Evolutionary conservation across 2,329 filamentous ascomycete genomes (phyloP).

Genomic region (Fusarium stilboides): DNA sequence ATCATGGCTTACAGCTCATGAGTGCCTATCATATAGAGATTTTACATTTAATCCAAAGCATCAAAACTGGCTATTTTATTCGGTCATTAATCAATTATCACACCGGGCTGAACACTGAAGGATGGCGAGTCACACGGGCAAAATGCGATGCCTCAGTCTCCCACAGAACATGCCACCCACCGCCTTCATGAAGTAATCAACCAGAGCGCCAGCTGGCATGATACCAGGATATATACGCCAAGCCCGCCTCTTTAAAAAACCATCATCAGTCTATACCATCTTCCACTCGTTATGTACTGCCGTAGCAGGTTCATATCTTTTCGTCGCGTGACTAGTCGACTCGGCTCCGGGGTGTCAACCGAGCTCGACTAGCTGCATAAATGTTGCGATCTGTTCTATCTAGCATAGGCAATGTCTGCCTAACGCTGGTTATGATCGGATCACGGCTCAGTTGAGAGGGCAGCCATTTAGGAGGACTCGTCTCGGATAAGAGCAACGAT

Average conservation of each 20-base stretch:
- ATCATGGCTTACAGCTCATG: constrained; percentile 12
- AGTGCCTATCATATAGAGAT: constrained; percentile 3
- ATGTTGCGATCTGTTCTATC: constrained; percentile 29
- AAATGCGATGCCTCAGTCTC: constrained; percentile 42
- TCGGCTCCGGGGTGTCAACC: constrained; percentile 37
- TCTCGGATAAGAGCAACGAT: constrained; percentile 97
- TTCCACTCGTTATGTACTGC: constrained; percentile 50
- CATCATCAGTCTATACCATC: constrained; percentile 48
- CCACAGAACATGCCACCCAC: constrained; percentile 41
- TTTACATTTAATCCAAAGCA: neutral
- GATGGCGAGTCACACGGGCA: constrained; percentile 33
- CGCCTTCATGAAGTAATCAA: constrained; percentile 49
- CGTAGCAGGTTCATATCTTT: constrained; percentile 42
- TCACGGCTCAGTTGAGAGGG: constrained; percentile 33
- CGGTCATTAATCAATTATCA: constrained; percentile 54
- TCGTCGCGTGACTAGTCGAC: constrained; percentile 42
- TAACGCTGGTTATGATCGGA: constrained; percentile 27
- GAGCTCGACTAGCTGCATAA: constrained; percentile 30
- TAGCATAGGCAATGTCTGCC: constrained; percentile 22
- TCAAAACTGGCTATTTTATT: constrained; percentile 33
- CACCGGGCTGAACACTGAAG: constrained; percentile 40
- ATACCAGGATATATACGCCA: constrained; percentile 52
- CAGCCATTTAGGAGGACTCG: constrained; percentile 80
- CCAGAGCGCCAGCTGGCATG: constrained; percentile 54
- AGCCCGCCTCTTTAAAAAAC: constrained; percentile 49